These are phyloP conservation scores for Tuber melanosporum DNA, from an alignment of 495 filamentous ascomycete genomes.

Conservation along the genomic window DNA sequence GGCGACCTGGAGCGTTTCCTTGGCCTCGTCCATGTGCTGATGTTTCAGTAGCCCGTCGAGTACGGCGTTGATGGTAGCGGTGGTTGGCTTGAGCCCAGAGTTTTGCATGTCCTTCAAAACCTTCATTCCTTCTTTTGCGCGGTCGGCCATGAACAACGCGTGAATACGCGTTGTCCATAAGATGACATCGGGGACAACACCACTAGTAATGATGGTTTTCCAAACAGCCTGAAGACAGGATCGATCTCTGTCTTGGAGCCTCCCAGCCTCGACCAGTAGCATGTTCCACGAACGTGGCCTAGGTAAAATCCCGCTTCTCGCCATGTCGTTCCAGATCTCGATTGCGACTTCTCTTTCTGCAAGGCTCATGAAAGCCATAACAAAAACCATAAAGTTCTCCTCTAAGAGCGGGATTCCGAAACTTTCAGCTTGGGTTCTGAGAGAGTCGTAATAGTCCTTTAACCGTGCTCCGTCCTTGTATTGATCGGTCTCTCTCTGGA, in stretches of 20 bases:
- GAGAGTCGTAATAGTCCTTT: slow-evolving; percentile 14
- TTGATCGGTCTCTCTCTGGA: slow-evolving; percentile 12
- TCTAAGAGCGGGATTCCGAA: slow-evolving; percentile 4
- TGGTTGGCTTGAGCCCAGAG: slow-evolving; percentile 50
- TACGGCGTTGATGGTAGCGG: slow-evolving; percentile 57
- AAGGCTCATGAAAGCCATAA: slow-evolving; percentile 25
- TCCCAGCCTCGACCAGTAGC: slow-evolving; percentile 23
- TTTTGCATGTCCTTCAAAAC: slow-evolving; percentile 27
- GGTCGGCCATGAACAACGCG: slow-evolving; percentile 18
- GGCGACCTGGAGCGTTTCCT: slow-evolving; percentile 56
- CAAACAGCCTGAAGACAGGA: slow-evolving; percentile 23
- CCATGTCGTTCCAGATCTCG: slow-evolving; percentile 36
- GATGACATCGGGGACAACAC: slow-evolving; percentile 31
- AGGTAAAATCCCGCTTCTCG: slow-evolving; percentile 21
- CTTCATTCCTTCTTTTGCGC: slow-evolving; percentile 26
- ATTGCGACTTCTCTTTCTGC: slow-evolving; percentile 11
- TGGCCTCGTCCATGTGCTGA: slow-evolving; percentile 44
- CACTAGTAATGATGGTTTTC: slow-evolving; percentile 27
- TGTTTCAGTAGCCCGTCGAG: slow-evolving; percentile 50
- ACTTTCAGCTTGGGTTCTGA: neutral
- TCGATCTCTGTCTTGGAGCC: slow-evolving; percentile 15
- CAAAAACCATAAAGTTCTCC: slow-evolving; percentile 24
- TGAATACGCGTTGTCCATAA: slow-evolving; percentile 39
- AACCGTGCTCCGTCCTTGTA: slow-evolving; percentile 15
- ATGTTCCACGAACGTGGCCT: slow-evolving; percentile 31